Evolutionary conservation across 2,329 filamentous ascomycete species (phyloP).

Genomic region (Acrocalymma vagum): DNA sequence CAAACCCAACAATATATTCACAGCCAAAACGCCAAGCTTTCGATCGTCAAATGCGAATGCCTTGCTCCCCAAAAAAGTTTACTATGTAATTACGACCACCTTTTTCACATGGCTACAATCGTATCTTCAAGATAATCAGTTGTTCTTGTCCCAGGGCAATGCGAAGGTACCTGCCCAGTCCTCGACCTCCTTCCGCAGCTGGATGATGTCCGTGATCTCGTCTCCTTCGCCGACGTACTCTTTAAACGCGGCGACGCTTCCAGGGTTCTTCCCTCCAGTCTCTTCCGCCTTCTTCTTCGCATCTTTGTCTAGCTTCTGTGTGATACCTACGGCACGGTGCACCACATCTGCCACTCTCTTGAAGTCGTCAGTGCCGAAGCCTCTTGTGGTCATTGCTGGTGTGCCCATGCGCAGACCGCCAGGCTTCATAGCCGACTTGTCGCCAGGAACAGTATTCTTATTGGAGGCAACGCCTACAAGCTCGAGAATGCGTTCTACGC

Average conservation of each 20-base stretch:
- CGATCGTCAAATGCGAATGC: conserved; percentile 14
- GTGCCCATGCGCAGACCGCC: conserved; percentile 96
- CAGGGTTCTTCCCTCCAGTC: conserved; percentile 48
- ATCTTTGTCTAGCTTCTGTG: conserved; percentile 50
- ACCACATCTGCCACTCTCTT: conserved; percentile 65
- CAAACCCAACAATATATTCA: conserved; percentile 16
- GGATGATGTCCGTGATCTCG: conserved; percentile 51
- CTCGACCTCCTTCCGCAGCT: conserved; percentile 50
- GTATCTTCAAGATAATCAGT: conserved; percentile 9
- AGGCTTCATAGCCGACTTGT: conserved; percentile 95
- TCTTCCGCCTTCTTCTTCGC: conserved; percentile 49
- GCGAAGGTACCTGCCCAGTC: conserved; percentile 53
- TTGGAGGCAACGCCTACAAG: conserved; percentile 99
- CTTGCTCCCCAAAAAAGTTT: not conserved
- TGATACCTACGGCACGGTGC: conserved; percentile 51
- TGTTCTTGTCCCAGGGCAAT: conserved; percentile 48
- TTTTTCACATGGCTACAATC: too few relatives aligned
- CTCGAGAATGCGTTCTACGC: conserved; percentile 95
- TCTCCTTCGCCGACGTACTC: conserved; percentile 52
- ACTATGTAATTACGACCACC: too few relatives aligned
- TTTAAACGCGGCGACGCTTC: conserved; percentile 50
- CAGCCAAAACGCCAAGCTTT: conserved; percentile 25
- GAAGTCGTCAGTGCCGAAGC: conserved; percentile 92
- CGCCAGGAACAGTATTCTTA: conserved; percentile 98
- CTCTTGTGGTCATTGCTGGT: conserved; percentile 95